phyloP scores from a whole-genome alignment of 2,329 filamentous ascomycete species.

The Botrytis galanthina region DNA sequence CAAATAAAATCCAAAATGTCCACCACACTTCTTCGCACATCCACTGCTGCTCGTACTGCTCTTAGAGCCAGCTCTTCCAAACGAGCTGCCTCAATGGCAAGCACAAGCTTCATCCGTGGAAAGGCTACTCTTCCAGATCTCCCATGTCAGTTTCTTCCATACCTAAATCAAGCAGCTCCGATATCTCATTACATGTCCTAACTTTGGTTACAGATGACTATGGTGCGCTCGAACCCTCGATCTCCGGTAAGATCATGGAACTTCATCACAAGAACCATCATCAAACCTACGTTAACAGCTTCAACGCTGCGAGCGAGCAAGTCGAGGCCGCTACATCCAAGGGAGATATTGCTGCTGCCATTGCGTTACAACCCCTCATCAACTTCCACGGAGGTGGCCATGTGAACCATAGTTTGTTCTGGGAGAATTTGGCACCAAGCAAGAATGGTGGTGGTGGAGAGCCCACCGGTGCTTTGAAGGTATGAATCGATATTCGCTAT shows the following conservation, averaged over 20 bases:
- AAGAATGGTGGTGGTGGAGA: slow-evolving; percentile 62
- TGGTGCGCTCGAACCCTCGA: slow-evolving; percentile 79
- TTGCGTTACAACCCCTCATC: slow-evolving; percentile 56
- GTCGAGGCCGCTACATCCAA: slow-evolving; percentile 56
- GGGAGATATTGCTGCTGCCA: slow-evolving; percentile 52
- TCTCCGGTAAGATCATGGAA: slow-evolving; percentile 94
- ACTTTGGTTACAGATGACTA: slow-evolving; percentile 72
- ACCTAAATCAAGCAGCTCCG: neutral
- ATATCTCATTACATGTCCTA: neutral
- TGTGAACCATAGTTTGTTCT: slow-evolving; percentile 67
- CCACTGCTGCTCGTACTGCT: slow-evolving; percentile 65
- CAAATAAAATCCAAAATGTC: slow-evolving; percentile 57
- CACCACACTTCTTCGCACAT: slow-evolving; percentile 69
- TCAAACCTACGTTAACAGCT: slow-evolving; percentile 87
- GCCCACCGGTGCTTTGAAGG: slow-evolving; percentile 49
- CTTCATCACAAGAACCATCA: slow-evolving; percentile 94
- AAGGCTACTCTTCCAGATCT: slow-evolving; percentile 95
- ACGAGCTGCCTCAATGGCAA: slow-evolving; percentile 63
- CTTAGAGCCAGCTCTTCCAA: slow-evolving; percentile 65
- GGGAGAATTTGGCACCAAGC: slow-evolving; percentile 68
- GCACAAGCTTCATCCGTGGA: slow-evolving; percentile 74
- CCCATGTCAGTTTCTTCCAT: slow-evolving; percentile 53
- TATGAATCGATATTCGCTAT: slow-evolving; percentile 18
- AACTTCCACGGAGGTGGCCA: slow-evolving; percentile 68
- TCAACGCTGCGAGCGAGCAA: slow-evolving; percentile 77